These are phyloP conservation scores for Nakaseomyces bracarensis DNA, from an alignment of 1,139 yeast genomes.

Conservation along the genomic window DNA sequence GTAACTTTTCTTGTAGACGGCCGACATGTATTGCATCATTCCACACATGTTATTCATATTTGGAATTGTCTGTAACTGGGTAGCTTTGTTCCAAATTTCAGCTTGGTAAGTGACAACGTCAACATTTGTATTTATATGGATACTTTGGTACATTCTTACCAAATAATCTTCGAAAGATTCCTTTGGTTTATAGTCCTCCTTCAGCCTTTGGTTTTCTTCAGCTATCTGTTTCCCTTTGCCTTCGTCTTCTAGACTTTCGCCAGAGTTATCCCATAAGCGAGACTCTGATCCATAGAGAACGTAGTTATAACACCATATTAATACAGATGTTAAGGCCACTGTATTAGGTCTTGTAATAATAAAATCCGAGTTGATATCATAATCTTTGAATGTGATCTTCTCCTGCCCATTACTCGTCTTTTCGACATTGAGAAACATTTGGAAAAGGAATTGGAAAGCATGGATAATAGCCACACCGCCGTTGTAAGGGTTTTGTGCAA, in stretches of 20 bases:
- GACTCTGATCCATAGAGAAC: slow-evolving; percentile 50
- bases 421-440: slow-evolving; percentile 47
- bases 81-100: slow-evolving; percentile 30
- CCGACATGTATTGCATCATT: slow-evolving; percentile 43
- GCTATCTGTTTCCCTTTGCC: slow-evolving; percentile 7
- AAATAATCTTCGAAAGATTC: slow-evolving; percentile 23
- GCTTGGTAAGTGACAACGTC: slow-evolving; percentile 34
- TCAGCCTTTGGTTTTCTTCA: slow-evolving; percentile 32
- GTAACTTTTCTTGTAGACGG: slow-evolving; percentile 41
- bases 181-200: slow-evolving; percentile 19
- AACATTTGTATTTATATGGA: slow-evolving; percentile 13
- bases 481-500: slow-evolving; percentile 27
- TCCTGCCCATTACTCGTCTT: slow-evolving; percentile 21
- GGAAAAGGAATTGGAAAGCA: slow-evolving; percentile 56
- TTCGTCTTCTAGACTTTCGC: slow-evolving; percentile 14
- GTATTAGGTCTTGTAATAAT: slow-evolving; percentile 50
- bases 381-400: slow-evolving; percentile 20
- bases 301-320: slow-evolving; percentile 53
- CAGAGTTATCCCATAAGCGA: slow-evolving; percentile 32
- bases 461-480: slow-evolving; percentile 50
- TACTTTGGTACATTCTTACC: slow-evolving; percentile 16
- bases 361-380: slow-evolving; percentile 46
- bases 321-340: slow-evolving; percentile 43
- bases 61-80: slow-evolving; percentile 24
- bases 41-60: slow-evolving; percentile 47